These are phyloP conservation scores for Talaromyces rugulosus DNA, from an alignment of 2,329 filamentous ascomycete genomes.

Conservation along the genomic window DNA sequence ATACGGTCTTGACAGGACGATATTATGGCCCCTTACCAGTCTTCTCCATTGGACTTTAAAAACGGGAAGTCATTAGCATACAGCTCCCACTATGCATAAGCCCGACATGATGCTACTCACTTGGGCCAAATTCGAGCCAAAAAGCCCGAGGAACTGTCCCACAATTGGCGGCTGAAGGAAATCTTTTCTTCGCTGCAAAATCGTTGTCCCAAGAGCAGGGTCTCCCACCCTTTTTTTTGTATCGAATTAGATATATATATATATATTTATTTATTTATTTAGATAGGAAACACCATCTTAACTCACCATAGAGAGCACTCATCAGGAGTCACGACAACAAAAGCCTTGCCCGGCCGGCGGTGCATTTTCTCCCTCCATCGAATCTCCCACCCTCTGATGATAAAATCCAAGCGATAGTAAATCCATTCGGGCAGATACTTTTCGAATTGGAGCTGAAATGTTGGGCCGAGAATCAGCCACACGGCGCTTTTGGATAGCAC, in stretches of 20 bases:
- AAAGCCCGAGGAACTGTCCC: slow-evolving; percentile 27
- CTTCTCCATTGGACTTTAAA: slow-evolving; percentile 22
- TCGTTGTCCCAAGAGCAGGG: slow-evolving; percentile 23
- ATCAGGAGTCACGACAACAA: slow-evolving; percentile 28
- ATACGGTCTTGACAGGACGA: neutral
- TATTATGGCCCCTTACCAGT: slow-evolving; percentile 18
- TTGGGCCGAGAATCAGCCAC: slow-evolving; percentile 26
- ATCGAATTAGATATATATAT: neutral
- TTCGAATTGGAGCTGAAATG: slow-evolving; percentile 2
- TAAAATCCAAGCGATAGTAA: slow-evolving; percentile 21
- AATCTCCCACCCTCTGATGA: slow-evolving; percentile 32
- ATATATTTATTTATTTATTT: neutral
- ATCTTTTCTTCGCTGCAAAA: slow-evolving; percentile 33
- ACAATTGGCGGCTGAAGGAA: slow-evolving; percentile 27
- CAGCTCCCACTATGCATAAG: neutral
- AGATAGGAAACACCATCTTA: neutral
- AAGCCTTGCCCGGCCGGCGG: slow-evolving; percentile 23
- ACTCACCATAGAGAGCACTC: slow-evolving; percentile 15
- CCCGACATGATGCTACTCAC: slow-evolving; percentile 14
- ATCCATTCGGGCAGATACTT: slow-evolving; percentile 22
- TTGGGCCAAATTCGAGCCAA: slow-evolving; percentile 32
- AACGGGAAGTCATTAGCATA: neutral
- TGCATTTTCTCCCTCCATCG: slow-evolving; percentile 21
- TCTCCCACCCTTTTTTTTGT: slow-evolving; percentile 23
- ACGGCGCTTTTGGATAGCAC: slow-evolving; percentile 18